phyloP scores from a whole-genome alignment of 805 yeast genomes.

The Kodamaea laetipori region DNA sequence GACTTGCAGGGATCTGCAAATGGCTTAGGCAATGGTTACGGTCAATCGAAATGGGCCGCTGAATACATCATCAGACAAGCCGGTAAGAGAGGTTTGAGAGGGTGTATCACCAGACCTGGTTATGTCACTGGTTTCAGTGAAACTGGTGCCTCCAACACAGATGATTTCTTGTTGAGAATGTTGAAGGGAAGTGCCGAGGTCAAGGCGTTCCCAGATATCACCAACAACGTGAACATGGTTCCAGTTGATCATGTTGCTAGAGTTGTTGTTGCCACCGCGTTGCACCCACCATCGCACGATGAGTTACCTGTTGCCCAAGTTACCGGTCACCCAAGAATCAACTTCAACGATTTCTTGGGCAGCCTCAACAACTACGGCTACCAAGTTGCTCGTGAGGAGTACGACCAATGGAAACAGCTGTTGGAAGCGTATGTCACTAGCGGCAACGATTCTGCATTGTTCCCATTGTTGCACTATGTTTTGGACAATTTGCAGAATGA shows the following conservation, averaged over 20 bases:
- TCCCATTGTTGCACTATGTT: constrained; percentile 92
- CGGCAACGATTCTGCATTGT: constrained; percentile 76
- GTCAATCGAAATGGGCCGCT: constrained; percentile 98
- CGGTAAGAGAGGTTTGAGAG: constrained; percentile 83
- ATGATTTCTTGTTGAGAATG: constrained; percentile 92
- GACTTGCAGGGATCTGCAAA: constrained; percentile 75
- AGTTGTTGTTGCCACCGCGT: constrained; percentile 78
- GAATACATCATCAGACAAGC: constrained; percentile 88
- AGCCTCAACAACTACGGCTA: constrained; percentile 74
- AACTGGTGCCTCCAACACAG: constrained; percentile 92
- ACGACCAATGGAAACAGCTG: constrained; percentile 74
- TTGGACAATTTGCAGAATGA: constrained; percentile 87
- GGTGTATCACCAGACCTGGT: constrained; percentile 93
- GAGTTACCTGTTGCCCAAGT: constrained; percentile 82
- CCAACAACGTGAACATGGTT: constrained; percentile 90
- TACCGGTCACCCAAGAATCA: constrained; percentile 94
- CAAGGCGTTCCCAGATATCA: constrained; percentile 81
- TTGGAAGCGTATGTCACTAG: constrained; percentile 79
- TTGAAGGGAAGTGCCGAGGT: constrained; percentile 91
- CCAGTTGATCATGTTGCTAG: constrained; percentile 99
- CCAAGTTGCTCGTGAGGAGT: constrained; percentile 59
- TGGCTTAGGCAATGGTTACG: constrained; percentile 91
- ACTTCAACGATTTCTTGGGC: constrained; percentile 73
- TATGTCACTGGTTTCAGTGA: constrained; percentile 85
- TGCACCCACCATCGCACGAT: constrained; percentile 63